A percentile compares a stretch with the other conserved stretches of the same genome.
Evolutionary conservation across 305 asterid species (phyloP).

Genomic region (Solanum hybrid): DNA sequence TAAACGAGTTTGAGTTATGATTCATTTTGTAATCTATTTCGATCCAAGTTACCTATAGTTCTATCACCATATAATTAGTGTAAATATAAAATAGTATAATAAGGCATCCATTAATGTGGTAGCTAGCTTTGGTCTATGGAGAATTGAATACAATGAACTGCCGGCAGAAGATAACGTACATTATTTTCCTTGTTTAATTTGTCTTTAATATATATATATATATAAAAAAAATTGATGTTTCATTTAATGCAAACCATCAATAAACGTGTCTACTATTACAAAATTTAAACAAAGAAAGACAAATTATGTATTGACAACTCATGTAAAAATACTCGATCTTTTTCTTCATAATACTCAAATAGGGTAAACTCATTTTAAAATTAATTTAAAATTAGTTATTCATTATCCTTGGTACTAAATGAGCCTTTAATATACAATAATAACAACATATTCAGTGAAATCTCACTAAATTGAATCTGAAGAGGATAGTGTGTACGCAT

Average conservation of each 20-base stretch:
- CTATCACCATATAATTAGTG: not conserved
- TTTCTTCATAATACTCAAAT: too few relatives aligned
- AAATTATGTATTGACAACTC: not conserved
- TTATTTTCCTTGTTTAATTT: not conserved
- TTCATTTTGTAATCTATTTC: too few relatives aligned
- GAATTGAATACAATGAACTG: not conserved
- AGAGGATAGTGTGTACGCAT: too few relatives aligned
- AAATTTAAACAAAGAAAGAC: not conserved
- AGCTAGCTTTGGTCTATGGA: not conserved
- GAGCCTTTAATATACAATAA: not conserved
- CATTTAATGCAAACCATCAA: not conserved
- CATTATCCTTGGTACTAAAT: not conserved
- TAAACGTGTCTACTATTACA: not conserved
- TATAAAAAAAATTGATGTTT: not conserved
- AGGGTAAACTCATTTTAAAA: too few relatives aligned
- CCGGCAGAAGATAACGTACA: not conserved
- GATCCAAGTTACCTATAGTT: not conserved
- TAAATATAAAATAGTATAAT: not conserved
- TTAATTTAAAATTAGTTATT: too few relatives aligned
- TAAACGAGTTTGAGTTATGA: not conserved
- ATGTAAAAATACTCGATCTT: too few relatives aligned
- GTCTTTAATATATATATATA: not conserved
- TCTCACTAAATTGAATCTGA: too few relatives aligned
- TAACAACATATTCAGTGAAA: too few relatives aligned
- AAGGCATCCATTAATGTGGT: not conserved